Evolutionary conservation across 1,284 basidiomycete genomes (phyloP), one percentile per base, ranked within the genome.

Genomic region (Trichosporon inkin): DNA sequence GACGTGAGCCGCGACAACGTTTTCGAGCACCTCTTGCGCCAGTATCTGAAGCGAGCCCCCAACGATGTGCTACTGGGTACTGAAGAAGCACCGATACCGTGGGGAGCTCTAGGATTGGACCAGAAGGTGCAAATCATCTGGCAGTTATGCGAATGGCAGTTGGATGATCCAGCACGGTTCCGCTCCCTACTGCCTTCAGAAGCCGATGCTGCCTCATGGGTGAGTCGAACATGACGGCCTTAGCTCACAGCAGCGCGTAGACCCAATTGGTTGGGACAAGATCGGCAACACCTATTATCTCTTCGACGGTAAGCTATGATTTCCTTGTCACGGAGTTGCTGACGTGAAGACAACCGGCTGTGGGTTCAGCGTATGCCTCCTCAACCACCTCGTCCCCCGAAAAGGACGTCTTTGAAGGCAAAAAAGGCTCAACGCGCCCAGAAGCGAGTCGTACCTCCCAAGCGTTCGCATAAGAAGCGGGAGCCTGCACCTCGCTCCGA

Each of bases 71-170:
- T 67, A 6, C 63, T 80, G 6, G 79, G 79, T 1, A 76, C 71
- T 0, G 58, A 68, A 13, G 74, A 76, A 32, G 72, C 73, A 22
- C 73, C 75, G 0, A 62, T 77, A 44, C 70, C 72, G 51, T 84
- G 82, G 82, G 74, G 70, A 2, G 76, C 80, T 6, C 68, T 83
- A 1, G 75, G 78, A 2, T 60, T 83, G 13, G 67, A 75, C 19
- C 74, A 80, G 59, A 82, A 83, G 72, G 80, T 81, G 10, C 68
- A 74, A 41, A 74, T 76, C 1, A 67, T 81, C 13, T 75, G 79
- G 69, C 72, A 79, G 49, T 69, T 80, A n/a, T 82, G 81, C 69
- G 82, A 84, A 65, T 83, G 82, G 82, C 82, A 83, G 66, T 70
- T 83, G 64, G 70, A 70, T 44, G 80, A 82, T 56, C 78, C 82